These are phyloP conservation scores for Yamadazyma diospyri DNA, from an alignment of 1,139 yeast genomes.

Conservation along the genomic window DNA sequence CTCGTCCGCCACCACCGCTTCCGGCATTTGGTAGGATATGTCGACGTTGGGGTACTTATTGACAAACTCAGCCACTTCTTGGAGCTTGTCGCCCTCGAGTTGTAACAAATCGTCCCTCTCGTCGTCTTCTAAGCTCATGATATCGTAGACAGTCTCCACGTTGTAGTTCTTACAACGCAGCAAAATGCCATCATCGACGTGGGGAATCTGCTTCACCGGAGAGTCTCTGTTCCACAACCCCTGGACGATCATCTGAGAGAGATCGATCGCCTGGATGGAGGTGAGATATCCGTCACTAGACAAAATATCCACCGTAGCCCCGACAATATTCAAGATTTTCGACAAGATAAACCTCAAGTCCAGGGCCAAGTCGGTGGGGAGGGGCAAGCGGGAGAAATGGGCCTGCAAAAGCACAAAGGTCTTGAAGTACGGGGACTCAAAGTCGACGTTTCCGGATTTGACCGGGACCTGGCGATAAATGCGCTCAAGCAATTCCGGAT, in stretches of 20 bases:
- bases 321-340: constrained; percentile 48
- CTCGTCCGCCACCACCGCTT: constrained; percentile 44
- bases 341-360: constrained; percentile 56
- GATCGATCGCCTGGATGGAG: constrained; percentile 81
- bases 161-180: constrained; percentile 52
- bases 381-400: constrained; percentile 61
- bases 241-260: constrained; percentile 86
- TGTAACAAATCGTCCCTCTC: constrained; percentile 64
- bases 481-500: constrained; percentile 38
- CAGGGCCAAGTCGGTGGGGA: constrained; percentile 52
- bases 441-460: constrained; percentile 36
- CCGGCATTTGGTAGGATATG: constrained; percentile 49
- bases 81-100: constrained; percentile 47
- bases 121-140: constrained; percentile 81
- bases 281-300: constrained; percentile 79
- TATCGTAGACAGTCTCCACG: constrained; percentile 75
- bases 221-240: constrained; percentile 81
- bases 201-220: constrained; percentile 81
- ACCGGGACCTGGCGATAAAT: constrained; percentile 63
- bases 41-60: constrained; percentile 89
- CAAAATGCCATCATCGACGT: constrained; percentile 50
- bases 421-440: constrained; percentile 60
- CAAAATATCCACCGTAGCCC: constrained; percentile 70
- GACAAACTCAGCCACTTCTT: constrained; percentile 79
- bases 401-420: constrained; percentile 78